Evolutionary conservation across 2,329 filamentous ascomycete species (phyloP), one percentile per base, ranked within the genome.

Genomic region (Ustilaginoidea virens): DNA sequence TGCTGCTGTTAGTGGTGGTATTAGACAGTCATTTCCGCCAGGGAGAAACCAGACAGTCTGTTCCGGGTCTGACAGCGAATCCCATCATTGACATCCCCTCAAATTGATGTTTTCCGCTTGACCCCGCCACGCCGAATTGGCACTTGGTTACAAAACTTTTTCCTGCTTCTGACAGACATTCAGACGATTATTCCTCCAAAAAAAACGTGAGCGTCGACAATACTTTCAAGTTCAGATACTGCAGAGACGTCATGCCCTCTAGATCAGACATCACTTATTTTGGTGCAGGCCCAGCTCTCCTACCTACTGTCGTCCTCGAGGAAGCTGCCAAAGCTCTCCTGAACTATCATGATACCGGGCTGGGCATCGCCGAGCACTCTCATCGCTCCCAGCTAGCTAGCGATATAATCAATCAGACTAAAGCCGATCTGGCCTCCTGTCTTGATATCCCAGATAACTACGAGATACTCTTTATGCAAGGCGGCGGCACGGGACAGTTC

Each of bases 381-480:
- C 87, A 96, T 53, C 80, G 87, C 39, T 92, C 81, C 10, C 63
- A 70, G 36, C 68, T 80, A 25, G 87, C 87, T 16, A 69, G 72
- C 38, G 69, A 74, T 37, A 83, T 96, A 44, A 69, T 96, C 40
- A 74, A 79, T 37, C 66, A 80, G 38, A 69, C 82, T 37, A 90
- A 92, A 52, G 67, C 71, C 19, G 73, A 80, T 37, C 66, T 96
- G 8, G 65, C 68, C 20, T 60, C 60, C 14, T 78, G 81, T 40
- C 74, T 93, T 32, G 78, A 87, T 43, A 77, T 96, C 32, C 83
- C 85, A 3, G 70, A 78, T 40, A 74, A 80, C 50, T 93, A 94
- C 56, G 83, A 93, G 35, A 68, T 93, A 31, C 56, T 93, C 13
- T 87, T 92, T 54, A 78, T 92, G 64, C 80, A 90, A 51, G 81